Evolutionary conservation across 1,284 basidiomycete species (phyloP).

Genomic region (Cutaneotrichosporon daszewskae): DNA sequence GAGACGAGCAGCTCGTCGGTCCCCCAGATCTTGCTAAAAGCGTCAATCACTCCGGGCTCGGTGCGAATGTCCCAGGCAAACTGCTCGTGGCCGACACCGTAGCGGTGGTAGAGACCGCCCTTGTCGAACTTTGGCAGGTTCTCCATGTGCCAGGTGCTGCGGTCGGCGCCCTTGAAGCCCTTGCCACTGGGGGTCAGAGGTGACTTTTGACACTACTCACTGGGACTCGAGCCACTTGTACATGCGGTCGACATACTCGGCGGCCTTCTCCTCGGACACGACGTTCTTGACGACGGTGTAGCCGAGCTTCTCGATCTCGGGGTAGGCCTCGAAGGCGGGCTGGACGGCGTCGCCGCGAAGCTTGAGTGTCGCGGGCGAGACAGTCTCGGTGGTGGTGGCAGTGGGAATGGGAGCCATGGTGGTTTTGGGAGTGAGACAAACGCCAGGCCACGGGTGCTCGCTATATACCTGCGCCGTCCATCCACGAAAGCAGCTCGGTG

Average conservation of each 20-base stretch:
- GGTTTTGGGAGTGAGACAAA: no score
- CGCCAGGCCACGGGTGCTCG: no score
- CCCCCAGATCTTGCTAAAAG: slow-evolving; percentile 45
- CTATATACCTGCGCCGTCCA: no score
- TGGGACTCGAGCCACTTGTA: slow-evolving; percentile 44
- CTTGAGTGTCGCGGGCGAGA: slow-evolving; percentile 16
- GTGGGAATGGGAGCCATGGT: slow-evolving; percentile 4
- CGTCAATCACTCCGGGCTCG: slow-evolving; percentile 39
- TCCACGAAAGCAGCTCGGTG: no score
- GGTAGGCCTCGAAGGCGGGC: slow-evolving; percentile 16
- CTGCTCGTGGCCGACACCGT: slow-evolving; percentile 44
- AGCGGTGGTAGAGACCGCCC: slow-evolving; percentile 37
- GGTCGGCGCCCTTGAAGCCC: slow-evolving; percentile 45
- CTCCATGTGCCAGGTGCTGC: slow-evolving; percentile 37
- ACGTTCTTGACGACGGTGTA: slow-evolving; percentile 43
- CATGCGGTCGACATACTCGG: slow-evolving; percentile 35
- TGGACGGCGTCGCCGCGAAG: slow-evolving; percentile 16
- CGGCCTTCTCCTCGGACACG: slow-evolving; percentile 30
- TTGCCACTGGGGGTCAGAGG: slow-evolving; percentile 10
- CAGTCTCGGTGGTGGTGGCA: slow-evolving; percentile 1
- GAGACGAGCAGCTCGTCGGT: slow-evolving; percentile 46
- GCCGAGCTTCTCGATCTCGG: slow-evolving; percentile 25
- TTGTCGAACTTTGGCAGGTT: slow-evolving; percentile 40
- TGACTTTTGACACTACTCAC: slow-evolving; percentile 1
- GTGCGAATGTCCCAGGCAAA: slow-evolving; percentile 46